These are phyloP conservation scores for Gloeopeniophorella convolvens DNA, from an alignment of 768 basidiomycete genomes.

Conservation along the genomic window DNA sequence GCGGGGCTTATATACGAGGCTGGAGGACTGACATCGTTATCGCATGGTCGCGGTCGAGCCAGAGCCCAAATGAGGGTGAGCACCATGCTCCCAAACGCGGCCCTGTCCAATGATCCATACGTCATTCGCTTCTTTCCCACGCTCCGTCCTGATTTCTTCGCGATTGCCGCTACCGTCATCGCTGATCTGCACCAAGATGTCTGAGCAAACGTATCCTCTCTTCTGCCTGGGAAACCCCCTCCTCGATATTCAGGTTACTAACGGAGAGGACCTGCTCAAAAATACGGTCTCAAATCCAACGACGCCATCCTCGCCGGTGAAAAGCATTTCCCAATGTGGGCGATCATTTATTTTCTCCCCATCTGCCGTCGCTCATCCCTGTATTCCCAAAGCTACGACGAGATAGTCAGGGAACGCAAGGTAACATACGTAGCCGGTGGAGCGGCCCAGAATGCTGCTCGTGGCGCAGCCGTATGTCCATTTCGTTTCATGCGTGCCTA, in stretches of 20 bases:
- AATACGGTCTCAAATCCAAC: conserved; percentile 92
- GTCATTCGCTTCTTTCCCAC: conserved; percentile 13
- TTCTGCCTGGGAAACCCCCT: conserved; percentile 96
- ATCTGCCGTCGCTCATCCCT: not conserved
- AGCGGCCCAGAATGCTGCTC: conserved; percentile 93
- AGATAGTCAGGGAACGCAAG: conserved; percentile 67
- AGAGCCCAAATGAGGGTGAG: no score
- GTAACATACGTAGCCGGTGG: conserved; percentile 95
- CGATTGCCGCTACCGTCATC: not conserved
- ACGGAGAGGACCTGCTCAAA: conserved; percentile 76
- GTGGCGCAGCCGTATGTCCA: conserved; percentile 82
- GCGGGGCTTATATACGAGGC: not conserved
- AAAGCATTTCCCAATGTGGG: conserved; percentile 83
- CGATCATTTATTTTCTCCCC: not conserved
- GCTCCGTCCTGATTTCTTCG: not conserved
- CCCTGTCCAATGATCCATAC: not conserved
- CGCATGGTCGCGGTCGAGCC: no score
- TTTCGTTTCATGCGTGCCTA: not conserved
- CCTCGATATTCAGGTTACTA: conserved; percentile 89
- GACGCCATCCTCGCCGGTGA: conserved; percentile 93
- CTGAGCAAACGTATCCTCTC: conserved; percentile 49
- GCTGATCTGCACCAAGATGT: no score
- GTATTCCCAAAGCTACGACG: conserved; percentile 66
- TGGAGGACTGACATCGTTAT: no score
- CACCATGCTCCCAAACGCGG: no score